A percentile compares a stretch with the other conserved stretches of the same genome.
Evolutionary conservation across 2,329 filamentous ascomycete species (phyloP).

Genomic region (Cylindrodendrum hubeiense): DNA sequence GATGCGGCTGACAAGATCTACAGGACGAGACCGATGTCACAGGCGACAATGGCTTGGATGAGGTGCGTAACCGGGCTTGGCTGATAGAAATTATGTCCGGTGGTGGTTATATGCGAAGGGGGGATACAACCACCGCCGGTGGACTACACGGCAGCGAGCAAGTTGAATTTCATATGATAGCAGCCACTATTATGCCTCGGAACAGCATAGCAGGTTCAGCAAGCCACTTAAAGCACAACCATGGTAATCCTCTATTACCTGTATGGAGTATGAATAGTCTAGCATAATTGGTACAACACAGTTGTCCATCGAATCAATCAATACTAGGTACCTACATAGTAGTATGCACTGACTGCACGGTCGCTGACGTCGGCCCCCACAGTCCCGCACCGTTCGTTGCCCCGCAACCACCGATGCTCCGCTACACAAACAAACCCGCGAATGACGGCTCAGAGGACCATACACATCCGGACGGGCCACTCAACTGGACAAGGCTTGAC

Average conservation of each 20-base stretch:
- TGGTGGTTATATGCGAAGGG: background rate
- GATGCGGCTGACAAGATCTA: background rate
- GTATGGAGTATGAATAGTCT: too few relatives aligned
- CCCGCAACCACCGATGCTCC: constrained; percentile 37
- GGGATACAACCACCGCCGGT: too few relatives aligned
- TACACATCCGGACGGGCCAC: background rate
- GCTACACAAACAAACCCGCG: constrained; percentile 41
- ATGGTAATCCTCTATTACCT: too few relatives aligned
- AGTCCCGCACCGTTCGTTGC: constrained; percentile 29
- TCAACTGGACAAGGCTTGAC: constrained; percentile 3
- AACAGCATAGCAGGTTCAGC: too few relatives aligned
- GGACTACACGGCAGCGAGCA: too few relatives aligned
- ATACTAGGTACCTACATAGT: too few relatives aligned
- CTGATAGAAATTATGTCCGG: background rate
- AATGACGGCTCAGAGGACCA: constrained; percentile 32
- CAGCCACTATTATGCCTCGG: too few relatives aligned
- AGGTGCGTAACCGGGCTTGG: background rate
- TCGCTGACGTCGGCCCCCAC: background rate
- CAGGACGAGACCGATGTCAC: background rate
- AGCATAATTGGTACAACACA: too few relatives aligned
- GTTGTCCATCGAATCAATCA: background rate
- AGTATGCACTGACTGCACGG: too few relatives aligned
- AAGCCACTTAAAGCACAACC: too few relatives aligned
- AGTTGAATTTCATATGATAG: too few relatives aligned
- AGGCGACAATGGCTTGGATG: background rate